phyloP scores from a whole-genome alignment of 108 stramenopile species.

The Cyclotella atomus region DNA sequence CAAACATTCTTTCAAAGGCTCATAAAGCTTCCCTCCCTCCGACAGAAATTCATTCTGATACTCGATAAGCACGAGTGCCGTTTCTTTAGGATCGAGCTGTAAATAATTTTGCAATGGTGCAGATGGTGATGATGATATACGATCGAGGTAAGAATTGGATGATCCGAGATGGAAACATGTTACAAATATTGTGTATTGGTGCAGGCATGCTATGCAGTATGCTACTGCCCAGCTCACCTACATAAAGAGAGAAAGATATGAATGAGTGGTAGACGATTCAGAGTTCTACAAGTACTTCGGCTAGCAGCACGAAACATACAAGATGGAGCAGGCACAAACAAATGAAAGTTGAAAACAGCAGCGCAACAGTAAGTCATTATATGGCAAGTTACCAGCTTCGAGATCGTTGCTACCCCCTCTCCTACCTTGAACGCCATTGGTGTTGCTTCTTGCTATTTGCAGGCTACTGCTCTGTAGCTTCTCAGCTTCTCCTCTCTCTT shows the following conservation, averaged over 20 bases:
- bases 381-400: background rate
- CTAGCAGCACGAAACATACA: too few relatives aligned
- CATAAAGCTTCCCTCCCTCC: conserved; percentile 72
- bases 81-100: conserved; percentile 58
- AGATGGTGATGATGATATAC: background rate
- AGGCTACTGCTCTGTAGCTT: background rate
- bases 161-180: too few relatives aligned
- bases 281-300: too few relatives aligned
- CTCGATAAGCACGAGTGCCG: conserved; percentile 79
- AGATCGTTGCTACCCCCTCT: background rate
- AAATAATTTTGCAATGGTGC: background rate
- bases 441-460: background rate
- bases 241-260: too few relatives aligned
- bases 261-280: too few relatives aligned
- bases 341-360: background rate
- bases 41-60: conserved; percentile 87
- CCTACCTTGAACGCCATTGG: conserved; percentile 4
- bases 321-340: too few relatives aligned
- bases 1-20: conserved; percentile 67
- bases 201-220: background rate
- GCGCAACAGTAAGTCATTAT: background rate
- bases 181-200: too few relatives aligned
- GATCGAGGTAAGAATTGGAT: background rate
- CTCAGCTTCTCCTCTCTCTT: too few relatives aligned
- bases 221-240: too few relatives aligned